Base-by-base conservation (phyloP, 768 basidiomycete species). In the Lactarius hatsudake region DNA sequence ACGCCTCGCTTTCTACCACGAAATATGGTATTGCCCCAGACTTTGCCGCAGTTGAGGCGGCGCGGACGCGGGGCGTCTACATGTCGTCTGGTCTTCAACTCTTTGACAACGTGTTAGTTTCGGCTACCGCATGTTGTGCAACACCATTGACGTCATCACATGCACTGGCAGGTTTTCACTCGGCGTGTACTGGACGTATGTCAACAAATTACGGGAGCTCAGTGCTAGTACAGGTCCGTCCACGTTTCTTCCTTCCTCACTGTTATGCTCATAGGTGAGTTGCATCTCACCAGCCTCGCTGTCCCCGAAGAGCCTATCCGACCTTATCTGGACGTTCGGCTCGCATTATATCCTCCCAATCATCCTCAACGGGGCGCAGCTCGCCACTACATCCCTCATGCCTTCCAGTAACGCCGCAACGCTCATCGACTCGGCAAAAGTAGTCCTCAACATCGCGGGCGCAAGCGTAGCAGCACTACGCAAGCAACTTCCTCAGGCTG, bases 31-130 rank as follows among this genome's bases (percentile, higher is more conserved):
- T 32, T 28, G 7, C 40, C 17, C 38, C 57, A 9, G 42, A 57
- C n/a, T n/a, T 20, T 55, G 18, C 43, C 13, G 28, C 48, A 15
- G 32, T 61, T 20, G 60, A 66, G 20, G 56, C 36, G 10, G 32
- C 43, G 23, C 60, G 43, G 17, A 62, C 13, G n/a, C 56, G 9
- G 65, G 32, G 30, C 45, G 30, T 67, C n/a, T 51, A 51, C 32
- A 26, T 53, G n/a, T 53, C 65, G 17, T 58, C 65, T 13, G 51
- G 65, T 53, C 55, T 66, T 53, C 61, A 66, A 3, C 38, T 67
- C n/a, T 34, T 59, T 15, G 66, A 67, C 45, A 67, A 63, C 13
- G 6, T 59, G 66, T 67, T 30, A 59, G 66, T 38, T 5, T 40
- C 17, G 8, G 5, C 13, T 20, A 34, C 34, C 28, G 43, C 42